Conservation (phyloP, 2,329 filamentous ascomycete species). For the Macroventuria anomochaeta region DNA sequence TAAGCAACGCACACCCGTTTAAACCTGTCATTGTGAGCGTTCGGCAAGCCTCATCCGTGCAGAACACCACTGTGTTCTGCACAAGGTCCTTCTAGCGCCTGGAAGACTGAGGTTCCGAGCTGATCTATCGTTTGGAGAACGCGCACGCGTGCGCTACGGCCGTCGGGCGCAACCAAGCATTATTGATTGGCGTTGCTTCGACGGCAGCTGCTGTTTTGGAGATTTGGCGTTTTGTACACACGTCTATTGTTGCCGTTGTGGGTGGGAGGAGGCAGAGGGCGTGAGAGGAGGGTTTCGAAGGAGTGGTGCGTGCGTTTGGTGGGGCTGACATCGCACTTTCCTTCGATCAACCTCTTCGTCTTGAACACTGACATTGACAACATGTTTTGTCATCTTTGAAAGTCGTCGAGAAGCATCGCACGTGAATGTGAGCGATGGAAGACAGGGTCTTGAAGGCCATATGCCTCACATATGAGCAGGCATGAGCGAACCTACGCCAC, state of each 20-base stretch:
- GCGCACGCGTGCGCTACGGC: conserved; percentile 1
- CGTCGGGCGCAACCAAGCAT: not conserved
- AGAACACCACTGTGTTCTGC: not conserved
- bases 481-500: not conserved
- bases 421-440: too few relatives aligned
- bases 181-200: not conserved
- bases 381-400: not conserved
- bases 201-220: not conserved
- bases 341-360: not conserved
- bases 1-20: conserved; percentile 1
- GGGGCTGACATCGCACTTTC: conserved; percentile 2
- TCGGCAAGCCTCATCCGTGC: conserved; percentile 1
- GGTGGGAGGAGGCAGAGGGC: conserved; percentile 1
- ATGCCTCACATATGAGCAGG: not conserved
- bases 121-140: not conserved
- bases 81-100: conserved; percentile 10
- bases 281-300: conserved; percentile 8
- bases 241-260: conserved; percentile 5
- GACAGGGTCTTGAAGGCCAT: not conserved
- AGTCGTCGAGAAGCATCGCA: not conserved
- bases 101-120: conserved; percentile 15
- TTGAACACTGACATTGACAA: not conserved
- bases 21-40: not conserved
- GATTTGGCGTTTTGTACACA: not conserved
- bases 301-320: not conserved